Evolutionary conservation across 75 land plant species (phyloP), one percentile per base, ranked within the genome.

Genomic region (Ceratopteris richardii): DNA sequence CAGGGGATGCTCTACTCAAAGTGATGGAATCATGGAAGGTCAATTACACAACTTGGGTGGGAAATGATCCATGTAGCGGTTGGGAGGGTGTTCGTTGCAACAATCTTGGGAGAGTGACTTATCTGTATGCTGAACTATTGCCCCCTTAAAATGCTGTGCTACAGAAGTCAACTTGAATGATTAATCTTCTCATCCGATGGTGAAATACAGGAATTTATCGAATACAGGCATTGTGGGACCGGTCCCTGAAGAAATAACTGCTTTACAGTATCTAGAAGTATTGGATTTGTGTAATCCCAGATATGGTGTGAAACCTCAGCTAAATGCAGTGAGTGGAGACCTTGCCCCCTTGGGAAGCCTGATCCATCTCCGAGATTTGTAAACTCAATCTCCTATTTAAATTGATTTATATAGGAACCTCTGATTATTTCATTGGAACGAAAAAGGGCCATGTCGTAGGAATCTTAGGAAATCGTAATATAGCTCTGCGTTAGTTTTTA

Each of bases 1-100:
- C 50, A 46, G 50, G 50, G 50, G 50, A n/a, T 14, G 18, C 50
- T 14, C 22, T 46, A 2, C 22, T 46, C 22, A 14, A 17, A 18
- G 50, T 17, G 17, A 46, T 46, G 50, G 50, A 2, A 46, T 4
- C 50, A 18, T 46, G 50, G 50, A n/a, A 46, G 17, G 50, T 46
- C 12, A 46, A 46, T 46, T 46, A 6, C 22, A 5, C 50, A 2
- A 6, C 50, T 4, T 46, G 50, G 50, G 50, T 46, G 5, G 50
- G 50, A 2, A 3, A n/a, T 21, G 50, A 46, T 21, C 50, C 50
- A n/a, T 46, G 50, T 21, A n/a, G 2, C 22, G 4, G 17, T 3
- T 46, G 50, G 50, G 13, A 46, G 50, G 50, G 50, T 46, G 50
- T 46, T 2, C 22, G 22, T 46, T 46, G 50, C 50, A 14, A 46